These are phyloP conservation scores for Adansonia grandidieri DNA, from an alignment of 441 rosid species.

Conservation along the genomic window DNA sequence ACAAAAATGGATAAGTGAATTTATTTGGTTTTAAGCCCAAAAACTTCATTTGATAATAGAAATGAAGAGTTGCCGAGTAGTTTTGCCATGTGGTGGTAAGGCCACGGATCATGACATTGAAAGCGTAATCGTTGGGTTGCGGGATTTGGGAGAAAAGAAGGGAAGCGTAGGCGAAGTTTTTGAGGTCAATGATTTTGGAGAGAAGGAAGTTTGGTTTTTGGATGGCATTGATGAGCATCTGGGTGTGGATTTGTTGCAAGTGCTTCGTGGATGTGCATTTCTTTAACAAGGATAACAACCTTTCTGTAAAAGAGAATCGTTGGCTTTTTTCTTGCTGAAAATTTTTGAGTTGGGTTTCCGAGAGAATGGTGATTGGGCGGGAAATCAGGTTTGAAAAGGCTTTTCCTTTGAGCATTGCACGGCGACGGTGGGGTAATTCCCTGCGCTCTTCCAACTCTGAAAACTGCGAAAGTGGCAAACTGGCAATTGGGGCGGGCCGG, in stretches of 20 bases:
- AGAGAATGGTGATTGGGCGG: conserved; percentile 15
- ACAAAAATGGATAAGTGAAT: conserved; percentile 73
- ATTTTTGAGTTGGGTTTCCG: background rate
- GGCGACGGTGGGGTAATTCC: background rate
- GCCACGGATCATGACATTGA: conserved; percentile 79
- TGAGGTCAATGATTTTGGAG: conserved; percentile 64
- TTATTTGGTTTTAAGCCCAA: conserved; percentile 61
- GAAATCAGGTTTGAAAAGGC: background rate
- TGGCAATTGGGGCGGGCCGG: too few species aligned
- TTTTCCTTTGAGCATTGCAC: conserved; percentile 16
- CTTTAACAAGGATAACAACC: conserved; percentile 46
- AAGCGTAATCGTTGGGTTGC: conserved; percentile 59
- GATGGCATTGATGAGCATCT: conserved; percentile 59
- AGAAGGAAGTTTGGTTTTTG: conserved; percentile 66
- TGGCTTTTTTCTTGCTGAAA: background rate
- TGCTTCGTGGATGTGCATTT: conserved; percentile 46
- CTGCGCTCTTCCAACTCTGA: background rate
- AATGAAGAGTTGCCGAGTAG: conserved; percentile 42
- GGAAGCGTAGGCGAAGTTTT: conserved; percentile 58
- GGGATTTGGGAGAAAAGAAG: conserved; percentile 56
- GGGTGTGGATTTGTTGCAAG: conserved; percentile 66
- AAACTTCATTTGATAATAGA: conserved; percentile 60
- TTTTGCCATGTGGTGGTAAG: conserved; percentile 58
- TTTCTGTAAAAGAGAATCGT: conserved; percentile 14
- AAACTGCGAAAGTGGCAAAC: background rate